Conservation (phyloP, 2,329 filamentous ascomycete genomes). For the Claviceps sorghi region DNA sequence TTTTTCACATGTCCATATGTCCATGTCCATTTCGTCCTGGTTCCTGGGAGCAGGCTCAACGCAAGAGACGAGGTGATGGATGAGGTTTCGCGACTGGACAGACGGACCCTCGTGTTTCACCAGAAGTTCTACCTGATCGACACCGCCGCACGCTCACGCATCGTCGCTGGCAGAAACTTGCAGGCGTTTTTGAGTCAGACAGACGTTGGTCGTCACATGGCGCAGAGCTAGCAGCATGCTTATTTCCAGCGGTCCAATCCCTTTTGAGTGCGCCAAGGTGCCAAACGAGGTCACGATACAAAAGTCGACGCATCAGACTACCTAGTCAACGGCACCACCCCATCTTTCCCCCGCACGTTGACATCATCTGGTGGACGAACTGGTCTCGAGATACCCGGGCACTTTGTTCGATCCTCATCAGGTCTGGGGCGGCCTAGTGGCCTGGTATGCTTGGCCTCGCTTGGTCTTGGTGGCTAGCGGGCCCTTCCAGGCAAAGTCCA, state of each 20-base stretch:
- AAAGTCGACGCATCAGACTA: background rate
- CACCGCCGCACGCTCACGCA: too few species aligned
- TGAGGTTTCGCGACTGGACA: background rate
- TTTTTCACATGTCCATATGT: background rate
- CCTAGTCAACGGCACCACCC: background rate
- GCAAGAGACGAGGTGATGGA: background rate
- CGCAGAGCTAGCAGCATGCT: background rate
- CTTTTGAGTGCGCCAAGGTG: too few species aligned
- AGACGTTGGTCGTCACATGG: background rate
- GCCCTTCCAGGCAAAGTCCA: background rate
- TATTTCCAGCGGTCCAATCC: background rate
- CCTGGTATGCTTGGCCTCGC: too few species aligned
- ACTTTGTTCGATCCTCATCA: too few species aligned
- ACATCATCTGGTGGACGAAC: background rate
- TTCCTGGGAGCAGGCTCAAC: too few species aligned
- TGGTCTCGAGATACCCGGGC: background rate
- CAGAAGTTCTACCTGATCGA: too few species aligned
- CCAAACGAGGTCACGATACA: too few species aligned
- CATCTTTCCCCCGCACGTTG: conserved; percentile 1
- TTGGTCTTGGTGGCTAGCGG: too few species aligned
- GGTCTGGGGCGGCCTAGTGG: too few species aligned
- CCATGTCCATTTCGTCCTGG: background rate
- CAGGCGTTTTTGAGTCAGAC: too few species aligned
- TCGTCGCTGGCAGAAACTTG: background rate
- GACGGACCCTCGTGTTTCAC: too few species aligned